Base-by-base conservation (phyloP, 768 basidiomycete genomes). In the Boletus sensibilis region DNA sequence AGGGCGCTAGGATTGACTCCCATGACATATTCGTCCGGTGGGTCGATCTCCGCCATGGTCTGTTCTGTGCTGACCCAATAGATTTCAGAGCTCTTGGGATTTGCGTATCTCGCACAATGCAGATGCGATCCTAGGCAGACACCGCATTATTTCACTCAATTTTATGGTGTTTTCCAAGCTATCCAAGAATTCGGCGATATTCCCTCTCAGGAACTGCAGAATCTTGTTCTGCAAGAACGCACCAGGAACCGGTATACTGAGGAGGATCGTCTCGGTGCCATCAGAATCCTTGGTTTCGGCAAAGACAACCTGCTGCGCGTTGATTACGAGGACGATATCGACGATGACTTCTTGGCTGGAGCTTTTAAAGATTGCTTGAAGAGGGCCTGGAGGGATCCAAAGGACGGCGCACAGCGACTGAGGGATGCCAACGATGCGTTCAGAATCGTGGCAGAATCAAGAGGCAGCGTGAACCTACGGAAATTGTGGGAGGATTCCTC, bases 51-150 rank as follows among this genome's bases (percentile, higher is more conserved):
- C 20, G 0, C n/a, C 11, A 29, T 29, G 47, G 8, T 38, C 14
- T 31, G 35, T 44, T 40, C 35, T 25, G 16, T 41, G 34, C 41
- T 59, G 37, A 65, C 45, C 46, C 49, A 35, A 58, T 14, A 16
- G 13, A 35, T 38, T 16, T 27, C 61, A 93, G 91, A 88, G 23
- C 74, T 90, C 13, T 78, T 94, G 51, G 75, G 76, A n/a, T 92
- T 90, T 67, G 90, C 85, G 1, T 94, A 93, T 64, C 72, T 86
- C 53, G 86, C 89, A 0, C 90, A 93, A 69, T 88, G 84, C 65
- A 87, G 90, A 56, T 94, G 92, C 69, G 85, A 92, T 64, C 89
- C 90, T 31, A 74, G 71, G 4, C 72, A 77, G 37, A 92, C 90
- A 0, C 60, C 83, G 5, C 67, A 73, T 14, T 88, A 91, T 68